A percentile compares a stretch with the other conserved stretches of the same genome.
Conservation (phyloP, 1,284 basidiomycete genomes). For the Cutaneotrichosporon sp. region DNA sequence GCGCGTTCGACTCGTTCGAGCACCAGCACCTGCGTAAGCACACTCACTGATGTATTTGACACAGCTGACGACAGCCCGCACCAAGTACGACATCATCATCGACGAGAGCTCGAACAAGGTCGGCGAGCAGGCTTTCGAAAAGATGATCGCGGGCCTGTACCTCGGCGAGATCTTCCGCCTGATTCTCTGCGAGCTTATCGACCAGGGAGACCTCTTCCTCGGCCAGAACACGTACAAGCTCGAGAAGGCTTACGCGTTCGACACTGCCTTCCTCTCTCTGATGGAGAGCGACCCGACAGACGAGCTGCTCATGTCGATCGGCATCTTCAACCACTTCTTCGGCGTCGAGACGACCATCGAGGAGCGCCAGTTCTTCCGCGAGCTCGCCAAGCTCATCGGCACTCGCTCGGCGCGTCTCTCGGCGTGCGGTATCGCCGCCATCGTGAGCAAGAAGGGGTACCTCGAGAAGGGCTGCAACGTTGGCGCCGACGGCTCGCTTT, state of each 20-base stretch:
- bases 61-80: constrained; percentile 59
- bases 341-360: constrained; percentile 88
- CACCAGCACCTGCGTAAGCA: constrained; percentile 77
- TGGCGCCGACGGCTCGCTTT: constrained; percentile 87
- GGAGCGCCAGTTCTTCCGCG: constrained; percentile 92
- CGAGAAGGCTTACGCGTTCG: constrained; percentile 86
- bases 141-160: constrained; percentile 97
- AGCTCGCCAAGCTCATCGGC: constrained; percentile 85
- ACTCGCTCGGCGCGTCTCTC: constrained; percentile 81
- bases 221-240: constrained; percentile 98
- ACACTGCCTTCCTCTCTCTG: constrained; percentile 93
- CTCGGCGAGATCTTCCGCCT: constrained; percentile 94
- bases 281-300: constrained; percentile 99
- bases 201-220: constrained; percentile 93
- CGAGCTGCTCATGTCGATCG: constrained; percentile 91
- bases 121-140: constrained; percentile 80
- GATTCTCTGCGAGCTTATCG: constrained; percentile 91
- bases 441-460: constrained; percentile 87
- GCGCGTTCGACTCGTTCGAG: constrained; percentile 94
- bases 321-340: constrained; percentile 95
- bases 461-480: constrained; percentile 76
- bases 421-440: constrained; percentile 90
- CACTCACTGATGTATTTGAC: not conserved
- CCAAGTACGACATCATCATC: constrained; percentile 89
- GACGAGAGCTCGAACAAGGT: constrained; percentile 96